A percentile compares a stretch with the other conserved stretches of the same genome.
Conservation (phyloP, 306 rosid genomes). For the Fagus crenata region DNA sequence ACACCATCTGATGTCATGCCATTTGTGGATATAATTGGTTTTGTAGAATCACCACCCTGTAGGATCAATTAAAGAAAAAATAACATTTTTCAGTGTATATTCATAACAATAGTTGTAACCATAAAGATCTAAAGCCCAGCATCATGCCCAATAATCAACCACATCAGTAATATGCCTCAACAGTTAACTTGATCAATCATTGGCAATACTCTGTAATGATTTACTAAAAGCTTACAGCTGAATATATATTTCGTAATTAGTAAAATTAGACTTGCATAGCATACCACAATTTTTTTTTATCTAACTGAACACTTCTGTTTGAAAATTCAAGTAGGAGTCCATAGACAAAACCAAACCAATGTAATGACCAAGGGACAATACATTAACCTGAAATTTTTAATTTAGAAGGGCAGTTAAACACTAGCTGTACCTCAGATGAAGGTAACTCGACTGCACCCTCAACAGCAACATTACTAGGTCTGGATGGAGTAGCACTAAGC, state of each 20-base stretch:
- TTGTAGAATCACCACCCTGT: constrained; percentile 79
- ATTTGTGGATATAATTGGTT: constrained; percentile 57
- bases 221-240: background rate
- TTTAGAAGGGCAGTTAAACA: background rate
- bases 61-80: constrained; percentile 18
- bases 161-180: background rate
- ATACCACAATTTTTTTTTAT: background rate
- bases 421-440: constrained; percentile 66
- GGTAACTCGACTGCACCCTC: constrained; percentile 66
- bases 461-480: constrained; percentile 55
- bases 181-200: background rate
- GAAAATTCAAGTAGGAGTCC: background rate
- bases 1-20: constrained; percentile 51
- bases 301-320: background rate
- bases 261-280: background rate
- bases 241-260: background rate
- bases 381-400: background rate
- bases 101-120: background rate
- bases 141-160: background rate
- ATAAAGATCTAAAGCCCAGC: constrained; percentile 5
- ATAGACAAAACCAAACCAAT: background rate
- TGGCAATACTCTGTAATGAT: background rate
- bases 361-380: background rate
- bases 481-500: constrained; percentile 48
- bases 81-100: constrained; percentile 13